These are phyloP conservation scores for Dendrobium chrysotoxum DNA, from an alignment of 106 monocot species.

Conservation along the genomic window DNA sequence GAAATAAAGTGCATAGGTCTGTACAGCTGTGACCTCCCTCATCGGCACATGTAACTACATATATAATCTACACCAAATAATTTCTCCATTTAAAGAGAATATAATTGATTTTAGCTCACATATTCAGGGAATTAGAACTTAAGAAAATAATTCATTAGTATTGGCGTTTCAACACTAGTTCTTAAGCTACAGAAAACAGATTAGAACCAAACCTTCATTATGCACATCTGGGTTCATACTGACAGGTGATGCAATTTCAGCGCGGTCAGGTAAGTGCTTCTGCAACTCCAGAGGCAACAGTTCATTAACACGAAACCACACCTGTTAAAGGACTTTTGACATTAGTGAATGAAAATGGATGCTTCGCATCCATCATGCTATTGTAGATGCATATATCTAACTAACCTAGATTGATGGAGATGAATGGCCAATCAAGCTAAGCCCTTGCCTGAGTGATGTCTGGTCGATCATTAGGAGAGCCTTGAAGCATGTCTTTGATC, in stretches of 20 bases:
- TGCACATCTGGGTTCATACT: conserved; percentile 14
- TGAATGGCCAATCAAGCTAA: conserved; percentile 94
- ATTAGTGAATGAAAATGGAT: conserved; percentile 12
- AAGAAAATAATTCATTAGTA: neutral
- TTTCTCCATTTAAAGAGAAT: no score
- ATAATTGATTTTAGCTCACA: neutral
- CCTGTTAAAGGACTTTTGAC: conserved; percentile 39
- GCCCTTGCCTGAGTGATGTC: conserved; percentile 99
- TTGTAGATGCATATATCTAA: conserved; percentile 54
- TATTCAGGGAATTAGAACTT: neutral
- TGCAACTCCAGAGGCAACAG: conserved; percentile 63
- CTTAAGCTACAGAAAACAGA: no score
- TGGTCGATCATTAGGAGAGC: conserved; percentile 76
- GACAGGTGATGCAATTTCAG: conserved; percentile 4
- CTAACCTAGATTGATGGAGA: conserved; percentile 84
- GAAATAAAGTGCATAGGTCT: no score
- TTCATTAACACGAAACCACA: conserved; percentile 91
- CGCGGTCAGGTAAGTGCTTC: conserved; percentile 55
- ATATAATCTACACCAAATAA: no score
- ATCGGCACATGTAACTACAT: no score
- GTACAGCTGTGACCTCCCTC: no score
- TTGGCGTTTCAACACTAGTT: neutral
- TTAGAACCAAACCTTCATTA: conserved; percentile 45
- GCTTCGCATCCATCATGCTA: conserved; percentile 18
- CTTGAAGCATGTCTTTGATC: conserved; percentile 86